Percentiles rank a stretch among this genome's conserved stretches.
These are phyloP conservation scores for Blumeriella jaapii DNA, from an alignment of 2,329 filamentous ascomycete genomes.

Conservation along the genomic window DNA sequence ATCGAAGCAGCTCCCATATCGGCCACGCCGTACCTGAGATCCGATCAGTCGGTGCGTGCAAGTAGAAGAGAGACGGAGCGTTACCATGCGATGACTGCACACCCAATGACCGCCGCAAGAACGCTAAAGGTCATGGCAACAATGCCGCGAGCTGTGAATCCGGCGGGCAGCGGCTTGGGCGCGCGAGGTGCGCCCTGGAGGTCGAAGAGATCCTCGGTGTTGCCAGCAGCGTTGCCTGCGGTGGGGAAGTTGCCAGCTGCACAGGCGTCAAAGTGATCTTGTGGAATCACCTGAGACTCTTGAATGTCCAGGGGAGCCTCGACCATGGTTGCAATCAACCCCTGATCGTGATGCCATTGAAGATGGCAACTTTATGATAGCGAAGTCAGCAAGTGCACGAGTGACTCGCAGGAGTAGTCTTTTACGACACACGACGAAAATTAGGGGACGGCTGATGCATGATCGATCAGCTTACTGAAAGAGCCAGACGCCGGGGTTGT, in stretches of 20 bases:
- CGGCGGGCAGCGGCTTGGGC: slow-evolving; percentile 20
- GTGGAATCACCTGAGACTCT: slow-evolving; percentile 41
- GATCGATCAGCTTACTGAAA: no score
- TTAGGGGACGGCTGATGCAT: no score
- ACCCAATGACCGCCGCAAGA: slow-evolving; percentile 22
- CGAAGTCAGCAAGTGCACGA: no score
- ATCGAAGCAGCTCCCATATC: slow-evolving; percentile 25
- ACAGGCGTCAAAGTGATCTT: slow-evolving; percentile 47
- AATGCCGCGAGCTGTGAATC: slow-evolving; percentile 25
- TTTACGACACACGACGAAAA: no score
- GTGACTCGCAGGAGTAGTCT: no score
- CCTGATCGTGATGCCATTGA: slow-evolving; percentile 62
- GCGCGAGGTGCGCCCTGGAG: slow-evolving; percentile 37
- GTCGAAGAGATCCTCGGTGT: slow-evolving; percentile 51
- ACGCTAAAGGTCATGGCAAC: slow-evolving; percentile 25
- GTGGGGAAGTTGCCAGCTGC: slow-evolving; percentile 37
- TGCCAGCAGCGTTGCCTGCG: slow-evolving; percentile 64
- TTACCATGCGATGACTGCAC: slow-evolving; percentile 23
- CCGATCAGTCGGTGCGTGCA: no score
- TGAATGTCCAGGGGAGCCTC: slow-evolving; percentile 26
- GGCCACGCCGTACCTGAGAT: slow-evolving; percentile 21
- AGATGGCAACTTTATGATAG: no score
- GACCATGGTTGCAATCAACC: slow-evolving; percentile 50
- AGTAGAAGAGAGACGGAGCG: no score
- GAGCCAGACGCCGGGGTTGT: slow-evolving; percentile 60